phyloP scores from a whole-genome alignment of 2,329 filamentous ascomycete species.

The Clonostachys rhizophaga region DNA sequence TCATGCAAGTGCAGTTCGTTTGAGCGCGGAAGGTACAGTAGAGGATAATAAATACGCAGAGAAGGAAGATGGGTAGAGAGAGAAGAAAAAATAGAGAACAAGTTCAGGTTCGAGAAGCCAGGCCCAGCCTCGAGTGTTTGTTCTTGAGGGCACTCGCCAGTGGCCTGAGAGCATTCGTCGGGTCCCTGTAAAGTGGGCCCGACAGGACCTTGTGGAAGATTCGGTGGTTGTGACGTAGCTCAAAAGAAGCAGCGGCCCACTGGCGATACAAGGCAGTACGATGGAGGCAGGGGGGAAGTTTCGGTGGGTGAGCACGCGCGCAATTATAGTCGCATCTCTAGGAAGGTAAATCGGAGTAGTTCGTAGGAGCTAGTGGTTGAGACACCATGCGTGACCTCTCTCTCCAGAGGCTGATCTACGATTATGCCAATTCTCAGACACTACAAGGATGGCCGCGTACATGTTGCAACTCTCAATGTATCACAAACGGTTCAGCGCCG shows the following conservation, averaged over 20 bases:
- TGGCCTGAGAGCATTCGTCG: too few relatives aligned
- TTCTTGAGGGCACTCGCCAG: too few relatives aligned
- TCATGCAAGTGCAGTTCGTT: not conserved
- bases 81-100: not conserved
- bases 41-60: not conserved
- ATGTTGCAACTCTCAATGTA: too few relatives aligned
- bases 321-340: not conserved
- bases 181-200: not conserved
- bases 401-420: not conserved
- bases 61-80: not conserved
- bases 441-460: too few relatives aligned
- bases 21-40: not conserved
- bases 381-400: not conserved
- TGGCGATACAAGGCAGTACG: not conserved
- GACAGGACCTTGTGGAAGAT: constrained; percentile 5
- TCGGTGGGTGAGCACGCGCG: not conserved
- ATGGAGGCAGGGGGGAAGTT: not conserved
- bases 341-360: not conserved
- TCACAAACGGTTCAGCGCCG: too few relatives aligned
- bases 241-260: not conserved
- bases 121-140: too few relatives aligned
- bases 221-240: constrained; percentile 2
- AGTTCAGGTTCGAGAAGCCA: too few relatives aligned
- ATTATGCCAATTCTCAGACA: not conserved
- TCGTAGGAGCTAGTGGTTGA: not conserved